Base-by-base conservation (phyloP, 2,329 filamentous ascomycete genomes). In the Epichloe amarillans region DNA sequence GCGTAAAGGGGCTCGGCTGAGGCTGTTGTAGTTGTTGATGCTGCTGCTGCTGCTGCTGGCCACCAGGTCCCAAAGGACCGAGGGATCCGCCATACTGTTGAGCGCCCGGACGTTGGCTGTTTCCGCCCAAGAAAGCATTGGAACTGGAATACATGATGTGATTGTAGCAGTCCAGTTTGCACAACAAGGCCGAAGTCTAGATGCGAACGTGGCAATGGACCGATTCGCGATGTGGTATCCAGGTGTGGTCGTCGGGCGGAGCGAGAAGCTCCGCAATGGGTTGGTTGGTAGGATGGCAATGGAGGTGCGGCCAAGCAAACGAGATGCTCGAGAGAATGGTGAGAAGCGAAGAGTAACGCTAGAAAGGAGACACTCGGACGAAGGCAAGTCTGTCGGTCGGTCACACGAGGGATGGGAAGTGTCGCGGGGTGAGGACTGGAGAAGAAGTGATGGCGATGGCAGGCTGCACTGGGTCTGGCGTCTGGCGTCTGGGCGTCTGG, bases 81-180 rank as follows among this genome's bases (percentile, higher is more conserved):
- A 51, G 2, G n/a, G n/a, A 4, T 30, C 47, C 47, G 35, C 61
- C 63, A 60, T 64, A 65, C 52, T 68, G 81, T 56, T 75, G 75
- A 57, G 79, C 78, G 50, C 81, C 80, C 47, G 85, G 86, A 54
- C 83, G 85, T 66, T 84, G 80, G 73, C 76, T 84, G 65, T 83
- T 88, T 67, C 77, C 79, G 69, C 88, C 88, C 62, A 95, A 72
- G 69, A 84, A 96, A 57, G 86, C 83, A 73, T 86, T 94, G 58
- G 88, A 86, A 66, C 84, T 88, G 58, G 88, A 93, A 72, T 88
- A 97, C 91, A 96, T 96, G 69, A 62, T 55, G 57, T 53, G 47
- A 45, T 39, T 39, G 19, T 21, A 30, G 26, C 40, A 37, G 40
- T 39, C 33, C 44, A 23, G 35, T 42, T 38, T 15, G 7, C 4